Evolutionary conservation across 768 basidiomycete genomes (phyloP).

Genomic region (Hydnomerulius pinastri): DNA sequence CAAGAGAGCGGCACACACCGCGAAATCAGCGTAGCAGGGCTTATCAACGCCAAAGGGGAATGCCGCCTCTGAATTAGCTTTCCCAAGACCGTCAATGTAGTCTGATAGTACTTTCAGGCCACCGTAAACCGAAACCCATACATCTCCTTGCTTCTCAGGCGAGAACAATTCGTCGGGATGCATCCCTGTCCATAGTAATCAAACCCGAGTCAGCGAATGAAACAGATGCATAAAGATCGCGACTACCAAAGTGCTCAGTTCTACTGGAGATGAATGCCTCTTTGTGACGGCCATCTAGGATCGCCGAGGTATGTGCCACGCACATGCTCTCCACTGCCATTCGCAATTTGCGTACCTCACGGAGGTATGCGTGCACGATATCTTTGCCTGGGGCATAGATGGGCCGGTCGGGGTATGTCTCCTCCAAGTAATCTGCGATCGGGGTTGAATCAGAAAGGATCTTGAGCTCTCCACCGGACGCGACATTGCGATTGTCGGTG

Average conservation of each 20-base stretch:
- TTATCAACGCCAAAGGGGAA: neutral
- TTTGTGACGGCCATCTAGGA: neutral
- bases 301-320: neutral
- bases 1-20: neutral
- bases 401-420: constrained; percentile 38
- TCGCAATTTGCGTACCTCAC: neutral
- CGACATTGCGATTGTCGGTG: constrained; percentile 39
- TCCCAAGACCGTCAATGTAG: neutral
- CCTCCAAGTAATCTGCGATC: constrained; percentile 53
- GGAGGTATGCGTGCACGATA: neutral
- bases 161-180: neutral
- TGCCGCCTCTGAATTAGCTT: neutral
- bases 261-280: neutral
- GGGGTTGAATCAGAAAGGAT: constrained; percentile 40
- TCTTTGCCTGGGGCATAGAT: neutral
- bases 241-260: constrained; percentile 1
- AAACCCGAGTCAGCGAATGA: neutral
- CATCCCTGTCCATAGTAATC: neutral
- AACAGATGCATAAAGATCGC: neutral
- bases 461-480: neutral
- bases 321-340: neutral
- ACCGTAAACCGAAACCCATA: neutral
- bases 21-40: neutral
- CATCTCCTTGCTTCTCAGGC: too few relatives aligned
- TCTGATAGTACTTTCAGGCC: neutral